phyloP scores from a whole-genome alignment of 2,329 filamentous ascomycete species.

The Cercospora sp. region DNA sequence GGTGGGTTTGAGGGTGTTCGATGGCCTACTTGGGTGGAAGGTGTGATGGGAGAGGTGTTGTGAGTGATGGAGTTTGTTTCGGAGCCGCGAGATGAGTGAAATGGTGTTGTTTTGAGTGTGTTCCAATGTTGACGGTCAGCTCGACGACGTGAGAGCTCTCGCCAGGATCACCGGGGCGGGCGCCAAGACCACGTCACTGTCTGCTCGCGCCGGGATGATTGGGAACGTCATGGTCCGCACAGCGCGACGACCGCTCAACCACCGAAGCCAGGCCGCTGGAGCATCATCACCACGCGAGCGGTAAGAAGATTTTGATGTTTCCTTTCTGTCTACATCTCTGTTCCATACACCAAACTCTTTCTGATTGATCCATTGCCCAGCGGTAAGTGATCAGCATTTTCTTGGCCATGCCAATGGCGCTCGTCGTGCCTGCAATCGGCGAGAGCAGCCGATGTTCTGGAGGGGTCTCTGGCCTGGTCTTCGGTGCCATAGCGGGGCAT shows the following conservation, averaged over 20 bases:
- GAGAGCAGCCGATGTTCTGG: not conserved
- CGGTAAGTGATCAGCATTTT: not conserved
- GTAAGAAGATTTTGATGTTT: constrained; percentile 6
- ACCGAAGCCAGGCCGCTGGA: constrained; percentile 6
- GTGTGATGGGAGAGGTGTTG: not conserved
- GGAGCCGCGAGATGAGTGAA: not conserved
- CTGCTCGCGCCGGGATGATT: not conserved
- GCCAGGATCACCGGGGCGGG: constrained; percentile 3
- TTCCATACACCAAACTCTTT: not conserved
- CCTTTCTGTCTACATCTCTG: not conserved
- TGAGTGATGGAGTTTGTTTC: not conserved
- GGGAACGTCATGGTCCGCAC: not conserved
- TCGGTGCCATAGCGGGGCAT: constrained; percentile 10
- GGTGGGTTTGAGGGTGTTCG: not conserved
- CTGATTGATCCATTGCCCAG: not conserved
- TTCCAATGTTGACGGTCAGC: constrained; percentile 1
- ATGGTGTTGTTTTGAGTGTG: constrained; percentile 10
- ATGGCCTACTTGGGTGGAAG: not conserved
- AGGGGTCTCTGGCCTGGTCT: not conserved
- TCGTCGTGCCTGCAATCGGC: constrained; percentile 1
- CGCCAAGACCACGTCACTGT: constrained; percentile 11
- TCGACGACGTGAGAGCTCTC: constrained; percentile 12
- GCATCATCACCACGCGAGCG: constrained; percentile 5
- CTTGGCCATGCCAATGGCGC: constrained; percentile 3
- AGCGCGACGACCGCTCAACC: not conserved